Conservation (phyloP, 2,329 filamentous ascomycete genomes). For the Rutstroemia sp. region DNA sequence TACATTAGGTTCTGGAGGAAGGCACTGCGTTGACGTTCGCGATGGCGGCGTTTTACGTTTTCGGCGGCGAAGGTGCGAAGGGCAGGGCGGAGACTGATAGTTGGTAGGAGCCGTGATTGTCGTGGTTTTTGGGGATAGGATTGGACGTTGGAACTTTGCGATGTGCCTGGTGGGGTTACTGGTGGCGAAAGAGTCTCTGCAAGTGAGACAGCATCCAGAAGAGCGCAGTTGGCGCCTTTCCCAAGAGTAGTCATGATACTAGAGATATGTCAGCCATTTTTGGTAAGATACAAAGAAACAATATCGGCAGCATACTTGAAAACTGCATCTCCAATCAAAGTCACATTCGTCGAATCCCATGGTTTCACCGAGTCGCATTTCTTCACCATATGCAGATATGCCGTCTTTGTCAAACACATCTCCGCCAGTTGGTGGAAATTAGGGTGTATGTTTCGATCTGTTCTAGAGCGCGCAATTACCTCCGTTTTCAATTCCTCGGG, state of each 20-base stretch:
- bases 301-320: constrained; percentile 20
- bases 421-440: constrained; percentile 18
- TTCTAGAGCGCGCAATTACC: constrained; percentile 13
- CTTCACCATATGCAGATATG: constrained; percentile 18
- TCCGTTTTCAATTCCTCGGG: constrained; percentile 22
- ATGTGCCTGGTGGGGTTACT: background rate
- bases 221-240: constrained; percentile 25
- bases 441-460: constrained; percentile 14
- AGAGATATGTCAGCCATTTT: constrained; percentile 1
- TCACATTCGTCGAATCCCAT: constrained; percentile 21
- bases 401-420: constrained; percentile 17
- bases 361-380: constrained; percentile 20
- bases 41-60: constrained; percentile 21
- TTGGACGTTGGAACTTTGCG: background rate
- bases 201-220: constrained; percentile 24
- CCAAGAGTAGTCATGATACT: constrained; percentile 25
- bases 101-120: background rate
- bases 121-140: background rate
- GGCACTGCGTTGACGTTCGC: constrained; percentile 19
- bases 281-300: background rate
- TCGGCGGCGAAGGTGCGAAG: constrained; percentile 15
- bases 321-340: constrained; percentile 24
- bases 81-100: constrained; percentile 3
- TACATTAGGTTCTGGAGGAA: constrained; percentile 25
- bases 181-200: constrained; percentile 14